phyloP scores from a whole-genome alignment of 352 stramenopile species.

The Globisporangium paddicum region DNA sequence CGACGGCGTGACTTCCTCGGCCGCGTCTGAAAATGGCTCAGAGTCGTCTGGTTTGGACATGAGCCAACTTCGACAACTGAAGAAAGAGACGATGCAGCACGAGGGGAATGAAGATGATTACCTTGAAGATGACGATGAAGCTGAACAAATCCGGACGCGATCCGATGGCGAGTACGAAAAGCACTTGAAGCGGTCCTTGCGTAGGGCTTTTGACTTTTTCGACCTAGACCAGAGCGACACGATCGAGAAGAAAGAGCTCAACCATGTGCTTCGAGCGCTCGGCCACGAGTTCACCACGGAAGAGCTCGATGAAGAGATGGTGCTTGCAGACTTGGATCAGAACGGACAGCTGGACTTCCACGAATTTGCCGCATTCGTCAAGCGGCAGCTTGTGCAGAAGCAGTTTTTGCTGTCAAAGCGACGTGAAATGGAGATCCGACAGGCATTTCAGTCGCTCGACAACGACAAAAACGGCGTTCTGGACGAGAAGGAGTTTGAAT shows the following conservation, averaged over 20 bases:
- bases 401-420: constrained; percentile 51
- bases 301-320: constrained; percentile 62
- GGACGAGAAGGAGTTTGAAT: constrained; percentile 74
- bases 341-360: constrained; percentile 73
- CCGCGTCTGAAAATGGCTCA: constrained; percentile 5
- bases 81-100: constrained; percentile 14
- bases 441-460: constrained; percentile 66
- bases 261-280: constrained; percentile 57
- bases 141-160: constrained; percentile 18
- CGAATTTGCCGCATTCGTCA: constrained; percentile 72
- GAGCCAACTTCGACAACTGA: constrained; percentile 25
- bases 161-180: constrained; percentile 64
- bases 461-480: constrained; percentile 59
- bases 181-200: constrained; percentile 52
- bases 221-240: constrained; percentile 63
- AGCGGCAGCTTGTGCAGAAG: constrained; percentile 50
- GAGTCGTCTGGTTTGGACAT: constrained; percentile 41
- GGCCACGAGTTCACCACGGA: constrained; percentile 66
- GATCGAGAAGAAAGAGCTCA: constrained; percentile 68
- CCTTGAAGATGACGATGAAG: constrained; percentile 14
- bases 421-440: constrained; percentile 69
- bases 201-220: constrained; percentile 75
- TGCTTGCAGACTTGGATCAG: constrained; percentile 46
- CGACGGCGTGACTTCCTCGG: constrained; percentile 1
- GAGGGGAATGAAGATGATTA: neutral